phyloP scores from a whole-genome alignment of 495 filamentous ascomycete genomes.

The Clavariopsis aquatica region DNA sequence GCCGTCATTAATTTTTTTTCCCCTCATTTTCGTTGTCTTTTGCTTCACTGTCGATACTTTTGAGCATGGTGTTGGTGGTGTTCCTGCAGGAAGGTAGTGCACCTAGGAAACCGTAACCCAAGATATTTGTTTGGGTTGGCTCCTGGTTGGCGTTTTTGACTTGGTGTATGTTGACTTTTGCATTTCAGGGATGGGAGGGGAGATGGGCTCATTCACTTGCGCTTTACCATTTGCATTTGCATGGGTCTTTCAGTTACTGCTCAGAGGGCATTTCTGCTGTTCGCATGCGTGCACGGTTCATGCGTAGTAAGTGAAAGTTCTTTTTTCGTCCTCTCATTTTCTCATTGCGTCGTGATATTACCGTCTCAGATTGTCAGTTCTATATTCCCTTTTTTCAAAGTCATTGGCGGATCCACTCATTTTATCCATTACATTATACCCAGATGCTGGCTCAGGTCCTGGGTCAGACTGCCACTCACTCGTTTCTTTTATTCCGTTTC shows the following conservation, averaged over 20 bases:
- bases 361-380: no score
- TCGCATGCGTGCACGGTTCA: background rate
- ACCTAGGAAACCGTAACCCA: slow-evolving; percentile 21
- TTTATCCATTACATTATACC: background rate
- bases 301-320: background rate
- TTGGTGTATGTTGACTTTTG: no score
- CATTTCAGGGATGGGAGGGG: no score
- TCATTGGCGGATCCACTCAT: background rate
- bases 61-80: slow-evolving; percentile 36
- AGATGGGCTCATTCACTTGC: background rate
- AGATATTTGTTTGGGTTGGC: no score
- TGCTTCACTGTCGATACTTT: slow-evolving; percentile 9
- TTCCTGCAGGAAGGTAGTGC: slow-evolving; percentile 37
- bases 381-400: no score
- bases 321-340: no score
- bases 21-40: background rate
- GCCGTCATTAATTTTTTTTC: background rate
- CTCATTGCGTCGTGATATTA: no score
- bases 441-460: background rate
- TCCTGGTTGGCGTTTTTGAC: no score
- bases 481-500: background rate
- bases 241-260: background rate
- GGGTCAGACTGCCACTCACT: background rate
- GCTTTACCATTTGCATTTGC: no score
- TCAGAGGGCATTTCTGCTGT: background rate